These are phyloP conservation scores for Colletotrichum aenigma DNA, from an alignment of 2,329 filamentous ascomycete species.

Conservation along the genomic window DNA sequence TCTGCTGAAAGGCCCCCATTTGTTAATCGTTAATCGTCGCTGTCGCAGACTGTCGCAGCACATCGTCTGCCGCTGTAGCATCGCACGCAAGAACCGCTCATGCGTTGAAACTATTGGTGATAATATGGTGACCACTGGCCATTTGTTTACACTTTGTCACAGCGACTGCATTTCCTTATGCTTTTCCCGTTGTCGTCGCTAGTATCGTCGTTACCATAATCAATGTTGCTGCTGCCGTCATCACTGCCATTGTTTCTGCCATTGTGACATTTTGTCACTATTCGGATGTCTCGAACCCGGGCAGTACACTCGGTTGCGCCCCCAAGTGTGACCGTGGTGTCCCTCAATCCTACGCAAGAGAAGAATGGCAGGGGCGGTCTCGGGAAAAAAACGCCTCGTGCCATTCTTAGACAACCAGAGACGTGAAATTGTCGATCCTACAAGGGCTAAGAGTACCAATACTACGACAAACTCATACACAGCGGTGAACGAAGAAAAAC, in stretches of 20 bases:
- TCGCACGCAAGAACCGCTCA: fast-evolving
- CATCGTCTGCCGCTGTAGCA: background rate
- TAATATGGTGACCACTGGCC: background rate
- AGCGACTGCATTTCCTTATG: fast-evolving
- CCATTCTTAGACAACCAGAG: background rate
- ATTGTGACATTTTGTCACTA: no score
- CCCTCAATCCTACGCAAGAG: background rate
- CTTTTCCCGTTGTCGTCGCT: fast-evolving
- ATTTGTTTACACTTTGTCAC: fast-evolving
- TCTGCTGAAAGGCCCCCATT: background rate
- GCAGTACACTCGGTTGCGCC: background rate
- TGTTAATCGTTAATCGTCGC: no score
- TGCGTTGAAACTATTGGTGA: fast-evolving
- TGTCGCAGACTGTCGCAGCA: no score
- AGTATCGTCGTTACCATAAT: background rate
- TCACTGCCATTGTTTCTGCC: background rate
- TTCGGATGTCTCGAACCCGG: background rate
- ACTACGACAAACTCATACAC: background rate
- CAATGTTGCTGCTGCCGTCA: background rate
- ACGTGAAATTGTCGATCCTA: background rate
- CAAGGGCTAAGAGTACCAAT: background rate
- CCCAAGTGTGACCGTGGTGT: background rate
- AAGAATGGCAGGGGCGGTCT: background rate
- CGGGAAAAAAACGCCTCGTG: background rate
- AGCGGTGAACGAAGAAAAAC: background rate